Conservation (phyloP, 2,329 filamentous ascomycete genomes). For the Mycosphaerella sp. region DNA sequence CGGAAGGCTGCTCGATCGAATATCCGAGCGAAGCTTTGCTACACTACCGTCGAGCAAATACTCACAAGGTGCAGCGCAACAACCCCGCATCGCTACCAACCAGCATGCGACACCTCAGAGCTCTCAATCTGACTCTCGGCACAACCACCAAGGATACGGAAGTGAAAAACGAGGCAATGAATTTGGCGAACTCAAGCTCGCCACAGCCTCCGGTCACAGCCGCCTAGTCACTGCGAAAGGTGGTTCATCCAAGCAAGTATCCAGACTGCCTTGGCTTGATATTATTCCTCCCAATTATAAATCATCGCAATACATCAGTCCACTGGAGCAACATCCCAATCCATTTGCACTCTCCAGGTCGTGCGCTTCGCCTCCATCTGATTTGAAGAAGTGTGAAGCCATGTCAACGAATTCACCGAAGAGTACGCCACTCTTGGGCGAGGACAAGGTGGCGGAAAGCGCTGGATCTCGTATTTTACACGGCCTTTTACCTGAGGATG, state of each 20-base stretch:
- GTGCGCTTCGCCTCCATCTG: no score
- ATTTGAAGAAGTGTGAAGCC: background rate
- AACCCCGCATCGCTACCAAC: slow-evolving; percentile 20
- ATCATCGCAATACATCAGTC: background rate
- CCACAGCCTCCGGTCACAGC: slow-evolving; percentile 15
- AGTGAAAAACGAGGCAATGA: background rate
- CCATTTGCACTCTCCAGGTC: background rate
- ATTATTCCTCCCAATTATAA: slow-evolving; percentile 10
- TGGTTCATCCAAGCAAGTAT: slow-evolving; percentile 16
- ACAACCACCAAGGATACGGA: slow-evolving; percentile 1
- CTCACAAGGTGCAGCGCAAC: slow-evolving; percentile 23
- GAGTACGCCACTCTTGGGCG: slow-evolving; percentile 25
- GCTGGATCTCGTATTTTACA: slow-evolving; percentile 69
- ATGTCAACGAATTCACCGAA: background rate
- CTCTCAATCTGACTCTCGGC: slow-evolving; percentile 32
- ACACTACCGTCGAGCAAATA: slow-evolving; percentile 9
- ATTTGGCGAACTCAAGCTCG: slow-evolving; percentile 17
- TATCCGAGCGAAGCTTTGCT: slow-evolving; percentile 10
- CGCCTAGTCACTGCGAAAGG: slow-evolving; percentile 5
- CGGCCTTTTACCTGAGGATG: slow-evolving; percentile 56
- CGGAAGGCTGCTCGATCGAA: slow-evolving; percentile 12
- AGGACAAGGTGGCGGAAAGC: slow-evolving; percentile 41
- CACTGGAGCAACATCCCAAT: background rate
- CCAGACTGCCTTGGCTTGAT: slow-evolving; percentile 19
- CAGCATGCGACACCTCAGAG: slow-evolving; percentile 34